phyloP scores from a whole-genome alignment of 2,329 filamentous ascomycete genomes.

The Teratosphaeria nubilosa region DNA sequence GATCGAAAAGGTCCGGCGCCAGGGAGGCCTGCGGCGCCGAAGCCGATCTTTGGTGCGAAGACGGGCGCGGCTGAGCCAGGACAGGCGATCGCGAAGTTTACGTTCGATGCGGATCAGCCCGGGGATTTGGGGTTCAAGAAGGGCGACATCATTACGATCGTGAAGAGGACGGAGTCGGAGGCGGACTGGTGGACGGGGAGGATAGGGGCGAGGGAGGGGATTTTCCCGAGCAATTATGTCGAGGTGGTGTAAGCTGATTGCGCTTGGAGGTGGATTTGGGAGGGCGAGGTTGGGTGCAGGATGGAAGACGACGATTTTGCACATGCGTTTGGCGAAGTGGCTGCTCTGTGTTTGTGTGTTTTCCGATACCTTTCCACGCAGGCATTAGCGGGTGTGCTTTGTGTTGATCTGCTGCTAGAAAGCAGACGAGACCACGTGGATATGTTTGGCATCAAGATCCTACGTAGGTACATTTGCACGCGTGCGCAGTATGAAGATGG shows the following conservation, averaged over 20 bases:
- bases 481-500: no score
- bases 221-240: conserved; percentile 57
- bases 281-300: not conserved
- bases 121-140: conserved; percentile 95
- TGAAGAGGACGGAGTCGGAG: conserved; percentile 87
- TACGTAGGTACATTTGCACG: no score
- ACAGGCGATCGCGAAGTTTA: conserved; percentile 83
- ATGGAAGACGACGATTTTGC: not conserved
- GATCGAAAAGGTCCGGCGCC: conserved; percentile 49
- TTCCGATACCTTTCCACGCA: not conserved
- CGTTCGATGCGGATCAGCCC: conserved; percentile 86
- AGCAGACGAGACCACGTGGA: not conserved
- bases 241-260: conserved; percentile 11
- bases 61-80: conserved; percentile 43
- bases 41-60: conserved; percentile 3
- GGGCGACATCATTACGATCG: conserved; percentile 86
- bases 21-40: conserved; percentile 59
- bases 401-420: not conserved
- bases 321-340: not conserved
- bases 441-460: no score
- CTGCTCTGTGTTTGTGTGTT: not conserved
- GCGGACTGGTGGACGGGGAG: conserved; percentile 98
- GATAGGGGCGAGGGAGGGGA: conserved; percentile 74
- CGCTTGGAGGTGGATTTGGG: no score
- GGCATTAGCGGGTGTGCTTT: not conserved